These are phyloP conservation scores for Crucibulum laeve DNA, from an alignment of 768 basidiomycete species.

Conservation along the genomic window DNA sequence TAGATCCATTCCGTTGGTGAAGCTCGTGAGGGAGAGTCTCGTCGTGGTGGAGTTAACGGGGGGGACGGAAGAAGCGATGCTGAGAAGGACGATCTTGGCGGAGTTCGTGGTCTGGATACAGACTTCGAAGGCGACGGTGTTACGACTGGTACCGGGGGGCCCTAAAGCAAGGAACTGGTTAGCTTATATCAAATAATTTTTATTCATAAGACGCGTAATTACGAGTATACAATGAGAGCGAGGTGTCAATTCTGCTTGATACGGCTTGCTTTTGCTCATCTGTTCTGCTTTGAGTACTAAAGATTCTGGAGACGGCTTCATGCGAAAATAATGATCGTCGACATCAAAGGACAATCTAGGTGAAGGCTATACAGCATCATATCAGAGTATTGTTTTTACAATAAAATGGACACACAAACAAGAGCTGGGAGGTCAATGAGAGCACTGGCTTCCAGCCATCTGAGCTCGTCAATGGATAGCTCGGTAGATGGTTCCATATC, in stretches of 20 bases:
- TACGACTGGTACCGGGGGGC: no score
- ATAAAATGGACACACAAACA: background rate
- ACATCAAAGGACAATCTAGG: no score
- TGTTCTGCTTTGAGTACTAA: no score
- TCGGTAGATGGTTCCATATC: slow-evolving; percentile 23
- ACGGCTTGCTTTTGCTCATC: no score
- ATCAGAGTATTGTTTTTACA: background rate
- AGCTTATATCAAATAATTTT: no score
- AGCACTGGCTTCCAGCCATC: slow-evolving; percentile 42
- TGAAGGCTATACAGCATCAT: no score
- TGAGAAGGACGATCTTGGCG: slow-evolving; percentile 5
- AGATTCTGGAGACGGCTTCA: no score
- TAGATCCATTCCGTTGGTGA: slow-evolving; percentile 32
- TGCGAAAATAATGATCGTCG: no score
- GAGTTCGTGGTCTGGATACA: slow-evolving; percentile 17
- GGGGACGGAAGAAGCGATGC: slow-evolving; percentile 16
- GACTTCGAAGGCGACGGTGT: slow-evolving; percentile 10
- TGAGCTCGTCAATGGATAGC: slow-evolving; percentile 41
- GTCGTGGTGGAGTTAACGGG: slow-evolving; percentile 10
- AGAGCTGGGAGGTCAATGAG: slow-evolving; percentile 4
- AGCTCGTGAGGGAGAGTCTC: slow-evolving; percentile 8
- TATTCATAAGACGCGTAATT: no score
- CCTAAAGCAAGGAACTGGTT: no score
- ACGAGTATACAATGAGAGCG: no score
- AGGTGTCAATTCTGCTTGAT: no score